Conservation (phyloP, 2,329 filamentous ascomycete genomes). For the Alternaria conjuncta region DNA sequence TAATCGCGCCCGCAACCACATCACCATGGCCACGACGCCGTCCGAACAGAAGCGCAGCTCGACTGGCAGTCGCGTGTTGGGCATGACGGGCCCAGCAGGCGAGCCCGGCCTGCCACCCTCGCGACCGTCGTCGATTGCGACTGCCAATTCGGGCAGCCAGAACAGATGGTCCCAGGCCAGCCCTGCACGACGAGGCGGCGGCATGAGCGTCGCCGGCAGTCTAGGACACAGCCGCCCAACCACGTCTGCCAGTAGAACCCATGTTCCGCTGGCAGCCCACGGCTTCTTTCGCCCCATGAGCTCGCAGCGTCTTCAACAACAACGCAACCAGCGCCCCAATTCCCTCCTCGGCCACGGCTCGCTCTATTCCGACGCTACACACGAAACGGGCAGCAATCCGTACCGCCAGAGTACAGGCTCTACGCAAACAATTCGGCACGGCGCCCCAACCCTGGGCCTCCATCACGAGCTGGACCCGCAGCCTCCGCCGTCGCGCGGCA, state of each 20-base stretch:
- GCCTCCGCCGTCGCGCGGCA: slow-evolving; percentile 74
- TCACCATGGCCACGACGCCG: slow-evolving; percentile 43
- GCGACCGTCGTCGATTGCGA: slow-evolving; percentile 53
- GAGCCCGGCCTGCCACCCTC: slow-evolving; percentile 57
- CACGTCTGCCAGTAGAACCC: slow-evolving; percentile 78
- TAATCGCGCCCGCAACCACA: slow-evolving; percentile 30
- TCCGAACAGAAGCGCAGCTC: slow-evolving; percentile 42
- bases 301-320: slow-evolving; percentile 90
- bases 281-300: slow-evolving; percentile 98
- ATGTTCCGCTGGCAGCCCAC: slow-evolving; percentile 87
- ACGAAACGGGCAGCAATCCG: slow-evolving; percentile 40
- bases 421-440: slow-evolving; percentile 37
- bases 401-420: slow-evolving; percentile 50
- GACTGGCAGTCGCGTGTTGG: slow-evolving; percentile 43
- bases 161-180: slow-evolving; percentile 62
- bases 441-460: slow-evolving; percentile 36
- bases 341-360: slow-evolving; percentile 45
- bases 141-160: slow-evolving; percentile 48
- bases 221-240: slow-evolving; percentile 55
- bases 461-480: slow-evolving; percentile 43
- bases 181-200: slow-evolving; percentile 62
- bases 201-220: slow-evolving; percentile 54
- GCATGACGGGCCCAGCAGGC: slow-evolving; percentile 55
- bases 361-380: slow-evolving; percentile 39
- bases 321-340: slow-evolving; percentile 69